Conservation (phyloP, 2,329 filamentous ascomycete species). For the Hymenoscyphus occultus region DNA sequence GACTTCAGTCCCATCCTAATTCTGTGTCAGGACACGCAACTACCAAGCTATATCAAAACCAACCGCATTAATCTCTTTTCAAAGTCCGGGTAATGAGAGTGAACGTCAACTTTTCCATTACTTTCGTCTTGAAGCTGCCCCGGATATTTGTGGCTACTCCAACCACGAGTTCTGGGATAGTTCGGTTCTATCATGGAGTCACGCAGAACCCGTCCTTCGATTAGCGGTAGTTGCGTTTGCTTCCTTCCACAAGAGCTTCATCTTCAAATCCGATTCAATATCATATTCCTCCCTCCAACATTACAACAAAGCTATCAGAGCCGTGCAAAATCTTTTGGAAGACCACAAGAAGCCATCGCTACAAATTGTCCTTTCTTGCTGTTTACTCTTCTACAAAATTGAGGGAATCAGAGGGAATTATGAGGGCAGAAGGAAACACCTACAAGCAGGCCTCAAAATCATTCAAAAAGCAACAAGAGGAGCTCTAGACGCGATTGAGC, state of each 20-base stretch:
- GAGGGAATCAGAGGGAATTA: background rate
- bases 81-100: background rate
- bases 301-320: background rate
- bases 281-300: background rate
- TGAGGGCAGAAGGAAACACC: background rate
- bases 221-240: background rate
- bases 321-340: background rate
- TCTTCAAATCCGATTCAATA: background rate
- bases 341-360: background rate
- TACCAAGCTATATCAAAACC: background rate
- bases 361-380: background rate
- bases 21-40: background rate
- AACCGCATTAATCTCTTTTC: background rate
- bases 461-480: background rate
- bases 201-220: background rate
- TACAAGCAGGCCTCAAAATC: background rate
- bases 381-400: background rate
- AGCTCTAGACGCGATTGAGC: background rate
- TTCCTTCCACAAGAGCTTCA: background rate
- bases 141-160: background rate
- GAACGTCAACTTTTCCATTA: background rate
- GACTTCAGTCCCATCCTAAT: background rate
- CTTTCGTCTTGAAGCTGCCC: background rate
- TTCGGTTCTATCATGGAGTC: background rate
- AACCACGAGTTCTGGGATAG: background rate